These are phyloP conservation scores for Diplocarpon mali DNA, from an alignment of 2,329 filamentous ascomycete genomes.

Conservation along the genomic window DNA sequence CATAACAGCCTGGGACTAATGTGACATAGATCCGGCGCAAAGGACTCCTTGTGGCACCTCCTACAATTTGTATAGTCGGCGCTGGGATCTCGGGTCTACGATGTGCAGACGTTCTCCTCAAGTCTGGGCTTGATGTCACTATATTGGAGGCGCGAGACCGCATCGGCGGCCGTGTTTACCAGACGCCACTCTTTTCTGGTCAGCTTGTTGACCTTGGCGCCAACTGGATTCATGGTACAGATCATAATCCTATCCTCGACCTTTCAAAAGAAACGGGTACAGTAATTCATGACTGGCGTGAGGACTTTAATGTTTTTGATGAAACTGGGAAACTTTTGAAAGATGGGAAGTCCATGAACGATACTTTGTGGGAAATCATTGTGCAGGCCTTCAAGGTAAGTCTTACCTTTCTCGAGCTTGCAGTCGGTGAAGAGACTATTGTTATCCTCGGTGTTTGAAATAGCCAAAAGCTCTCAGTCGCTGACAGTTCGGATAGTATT, in stretches of 20 bases:
- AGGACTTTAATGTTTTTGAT: constrained; percentile 35
- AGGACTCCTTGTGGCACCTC: not conserved
- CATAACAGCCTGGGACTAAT: not conserved
- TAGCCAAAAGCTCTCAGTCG: not conserved
- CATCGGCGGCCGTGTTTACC: constrained; percentile 36
- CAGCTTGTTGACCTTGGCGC: constrained; percentile 20
- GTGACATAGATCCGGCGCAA: not conserved
- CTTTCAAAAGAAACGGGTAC: constrained; percentile 39
- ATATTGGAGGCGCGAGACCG: constrained; percentile 46
- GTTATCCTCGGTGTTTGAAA: not conserved
- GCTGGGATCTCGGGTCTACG: constrained; percentile 45
- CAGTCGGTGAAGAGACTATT: too few relatives aligned
- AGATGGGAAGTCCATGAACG: constrained; percentile 24
- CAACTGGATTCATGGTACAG: constrained; percentile 28
- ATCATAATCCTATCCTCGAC: constrained; percentile 38
- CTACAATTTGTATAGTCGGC: constrained; percentile 35
- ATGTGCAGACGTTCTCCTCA: constrained; percentile 43
- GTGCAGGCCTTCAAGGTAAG: constrained; percentile 35
- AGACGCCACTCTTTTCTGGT: constrained; percentile 19
- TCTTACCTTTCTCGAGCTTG: too few relatives aligned
- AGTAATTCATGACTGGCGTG: constrained; percentile 36
- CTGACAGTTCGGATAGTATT: constrained; percentile 28
- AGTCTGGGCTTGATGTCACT: constrained; percentile 41
- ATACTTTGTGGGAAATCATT: constrained; percentile 41
- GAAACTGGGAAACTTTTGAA: constrained; percentile 31